Evolutionary conservation across 495 filamentous ascomycete species (phyloP), one percentile per base, ranked within the genome.

Genomic region (Podospora pseudocomata): DNA sequence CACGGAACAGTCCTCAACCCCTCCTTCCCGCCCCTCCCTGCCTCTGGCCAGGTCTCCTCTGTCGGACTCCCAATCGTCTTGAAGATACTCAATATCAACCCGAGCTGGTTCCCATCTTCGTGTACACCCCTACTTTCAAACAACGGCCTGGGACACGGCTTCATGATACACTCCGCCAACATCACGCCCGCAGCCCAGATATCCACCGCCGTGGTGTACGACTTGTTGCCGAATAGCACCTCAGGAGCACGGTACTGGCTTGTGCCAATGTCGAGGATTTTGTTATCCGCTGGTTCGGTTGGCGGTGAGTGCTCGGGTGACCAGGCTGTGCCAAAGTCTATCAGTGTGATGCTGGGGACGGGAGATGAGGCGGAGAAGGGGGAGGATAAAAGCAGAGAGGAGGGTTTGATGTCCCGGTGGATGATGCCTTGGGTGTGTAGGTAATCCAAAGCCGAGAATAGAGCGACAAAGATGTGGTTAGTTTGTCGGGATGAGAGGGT

Each of bases 241-340:
- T 99, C 95, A 0, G 95, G 95, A 0, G 95, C 83, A 15, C 96
- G 88, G 75, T 99, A 99, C 63, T 88, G 88, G 0, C 93, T 92
- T 0, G 95, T 98, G 5, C 95, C 95, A 11, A 99, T 89, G 77
- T 99, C 95, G 16, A 93, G 89, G 68, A 97, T 90, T 78, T 97
- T 98, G 63, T 84, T 69, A 63, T 85, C 77, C 9, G 81, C 69
- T 9, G 88, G 86, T 75, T 98, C 93, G 18, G 86, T 84, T 2
- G 78, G 74, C 2, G 81, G 65, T 34, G 89, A 89, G 11, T 81
- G 62, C 2, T 80, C 75, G 9, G 89, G 86, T 67, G 89, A 86
- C 91, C 91, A 97, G 7, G 94, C 87, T 53, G 94, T 94, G 23
- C 95, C 95, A 80, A 99, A 98, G 78, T 99, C 95, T 18, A 90